Evolutionary conservation across 23 red algal genomes (phyloP).

Genomic region (Gracilaria domingensis): DNA sequence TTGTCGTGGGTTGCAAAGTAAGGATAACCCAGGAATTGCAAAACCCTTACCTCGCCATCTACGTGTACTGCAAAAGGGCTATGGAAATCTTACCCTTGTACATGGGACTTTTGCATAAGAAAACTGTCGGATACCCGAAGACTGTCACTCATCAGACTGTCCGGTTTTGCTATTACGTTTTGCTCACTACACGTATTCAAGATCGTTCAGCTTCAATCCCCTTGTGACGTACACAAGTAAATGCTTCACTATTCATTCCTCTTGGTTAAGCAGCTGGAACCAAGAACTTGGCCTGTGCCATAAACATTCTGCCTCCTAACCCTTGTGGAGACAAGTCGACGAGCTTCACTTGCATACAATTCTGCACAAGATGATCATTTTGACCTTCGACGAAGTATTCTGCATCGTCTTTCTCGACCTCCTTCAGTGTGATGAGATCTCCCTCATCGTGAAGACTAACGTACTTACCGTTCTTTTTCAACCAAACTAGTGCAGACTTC

Average conservation of each 20-base stretch:
- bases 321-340: constrained; percentile 13
- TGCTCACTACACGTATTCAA: no score
- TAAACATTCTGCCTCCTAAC: neutral
- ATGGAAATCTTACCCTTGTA: no score
- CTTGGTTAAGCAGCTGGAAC: neutral
- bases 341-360: constrained; percentile 9
- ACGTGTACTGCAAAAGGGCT: no score
- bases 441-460: constrained; percentile 1
- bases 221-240: no score
- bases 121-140: no score
- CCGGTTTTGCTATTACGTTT: no score
- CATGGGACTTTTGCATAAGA: no score
- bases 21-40: no score
- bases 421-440: neutral
- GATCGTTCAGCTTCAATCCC: no score
- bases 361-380: neutral
- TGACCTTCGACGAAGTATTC: constrained; percentile 18
- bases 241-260: neutral
- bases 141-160: no score
- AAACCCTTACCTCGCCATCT: no score
- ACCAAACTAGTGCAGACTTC: neutral
- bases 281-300: neutral
- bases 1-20: no score
- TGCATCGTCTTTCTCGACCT: neutral
- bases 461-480: constrained; percentile 7